Percentiles rank a stretch among this genome's conserved stretches.
Conservation (phyloP, 148 eudicot species). For the Silene conica region DNA sequence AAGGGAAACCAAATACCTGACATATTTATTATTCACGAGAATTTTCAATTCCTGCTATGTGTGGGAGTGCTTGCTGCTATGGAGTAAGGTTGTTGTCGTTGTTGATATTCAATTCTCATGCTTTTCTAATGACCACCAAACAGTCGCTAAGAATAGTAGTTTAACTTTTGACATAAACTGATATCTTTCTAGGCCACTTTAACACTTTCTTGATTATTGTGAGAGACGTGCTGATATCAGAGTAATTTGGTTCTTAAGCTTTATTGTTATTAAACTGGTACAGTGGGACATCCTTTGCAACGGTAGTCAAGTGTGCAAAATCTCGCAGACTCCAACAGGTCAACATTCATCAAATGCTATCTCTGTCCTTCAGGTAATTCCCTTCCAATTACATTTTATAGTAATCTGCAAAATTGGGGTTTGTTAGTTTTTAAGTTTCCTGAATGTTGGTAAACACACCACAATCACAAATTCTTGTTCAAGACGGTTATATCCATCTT, state of each 20-base stretch:
- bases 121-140: too few relatives aligned
- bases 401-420: neutral
- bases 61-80: too few relatives aligned
- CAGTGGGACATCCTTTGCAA: constrained; percentile 52
- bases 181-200: neutral
- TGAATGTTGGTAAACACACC: neutral
- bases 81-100: too few relatives aligned
- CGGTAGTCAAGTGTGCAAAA: constrained; percentile 29
- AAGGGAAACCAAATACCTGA: too few relatives aligned
- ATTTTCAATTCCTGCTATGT: too few relatives aligned
- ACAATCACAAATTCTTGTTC: neutral
- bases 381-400: neutral
- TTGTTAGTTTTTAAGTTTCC: neutral
- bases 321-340: constrained; percentile 37
- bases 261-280: neutral
- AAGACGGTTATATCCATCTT: too few relatives aligned
- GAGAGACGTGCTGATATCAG: neutral
- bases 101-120: too few relatives aligned
- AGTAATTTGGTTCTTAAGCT: neutral
- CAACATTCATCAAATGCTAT: constrained; percentile 32
- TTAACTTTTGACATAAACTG: neutral
- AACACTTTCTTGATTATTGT: neutral
- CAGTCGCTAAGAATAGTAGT: too few relatives aligned
- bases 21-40: too few relatives aligned
- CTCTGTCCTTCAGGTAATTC: constrained; percentile 48